These are phyloP conservation scores for Lactarius indigo DNA, from an alignment of 768 basidiomycete species.

Conservation along the genomic window DNA sequence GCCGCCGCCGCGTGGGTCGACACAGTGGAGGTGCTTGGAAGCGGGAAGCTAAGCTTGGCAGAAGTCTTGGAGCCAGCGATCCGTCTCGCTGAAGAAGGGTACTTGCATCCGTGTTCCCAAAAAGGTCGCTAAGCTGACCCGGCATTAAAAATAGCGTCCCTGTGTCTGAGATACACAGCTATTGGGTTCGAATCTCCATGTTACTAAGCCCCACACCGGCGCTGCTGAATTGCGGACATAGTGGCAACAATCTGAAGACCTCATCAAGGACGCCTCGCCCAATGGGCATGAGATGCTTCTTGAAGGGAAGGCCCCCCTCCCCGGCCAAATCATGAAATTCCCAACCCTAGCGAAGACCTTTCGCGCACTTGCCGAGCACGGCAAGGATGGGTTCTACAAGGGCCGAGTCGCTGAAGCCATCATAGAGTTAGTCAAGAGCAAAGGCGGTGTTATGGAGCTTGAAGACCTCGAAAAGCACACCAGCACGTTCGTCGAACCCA, in stretches of 20 bases:
- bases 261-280: slow-evolving; percentile 81
- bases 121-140: background rate
- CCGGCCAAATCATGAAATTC: slow-evolving; percentile 80
- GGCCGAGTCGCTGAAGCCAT: slow-evolving; percentile 88
- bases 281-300: slow-evolving; percentile 85
- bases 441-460: slow-evolving; percentile 91
- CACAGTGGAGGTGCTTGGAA: slow-evolving; percentile 79
- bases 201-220: slow-evolving; percentile 2
- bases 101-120: background rate
- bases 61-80: slow-evolving; percentile 90
- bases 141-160: slow-evolving; percentile 56
- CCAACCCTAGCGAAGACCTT: slow-evolving; percentile 85
- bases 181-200: slow-evolving; percentile 40
- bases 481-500: slow-evolving; percentile 81
- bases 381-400: slow-evolving; percentile 92
- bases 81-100: slow-evolving; percentile 89
- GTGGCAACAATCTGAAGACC: slow-evolving; percentile 60
- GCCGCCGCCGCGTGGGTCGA: slow-evolving; percentile 97
- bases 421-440: slow-evolving; percentile 76
- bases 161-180: slow-evolving; percentile 77
- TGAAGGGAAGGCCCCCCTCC: slow-evolving; percentile 75
- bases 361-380: slow-evolving; percentile 70
- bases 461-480: slow-evolving; percentile 87
- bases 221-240: slow-evolving; percentile 27
- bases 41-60: slow-evolving; percentile 57